Conservation (phyloP, 225 moss, liverwort and hornwort species). For the Physcomitrium patens region DNA sequence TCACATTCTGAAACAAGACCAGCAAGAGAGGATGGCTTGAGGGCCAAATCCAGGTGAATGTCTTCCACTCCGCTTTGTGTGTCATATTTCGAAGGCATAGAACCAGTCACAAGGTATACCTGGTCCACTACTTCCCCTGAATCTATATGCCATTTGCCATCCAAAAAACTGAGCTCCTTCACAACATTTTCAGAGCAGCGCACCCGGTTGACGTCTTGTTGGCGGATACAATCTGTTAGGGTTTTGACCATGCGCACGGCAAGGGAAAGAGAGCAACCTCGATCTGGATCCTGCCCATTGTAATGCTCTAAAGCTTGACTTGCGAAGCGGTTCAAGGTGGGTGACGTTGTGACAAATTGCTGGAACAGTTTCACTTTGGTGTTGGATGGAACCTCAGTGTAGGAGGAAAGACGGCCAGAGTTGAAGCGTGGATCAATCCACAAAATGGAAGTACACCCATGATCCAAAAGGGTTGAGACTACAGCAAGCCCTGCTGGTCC, state of each 20-base stretch:
- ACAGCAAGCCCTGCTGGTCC: constrained; percentile 61
- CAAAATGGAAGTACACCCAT: constrained; percentile 34
- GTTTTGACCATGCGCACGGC: constrained; percentile 38
- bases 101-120: constrained; percentile 55
- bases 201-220: constrained; percentile 33
- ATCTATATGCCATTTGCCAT: constrained; percentile 46
- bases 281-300: constrained; percentile 31
- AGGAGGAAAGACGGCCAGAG: constrained; percentile 54
- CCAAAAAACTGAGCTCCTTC: constrained; percentile 35
- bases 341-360: constrained; percentile 58
- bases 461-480: constrained; percentile 50
- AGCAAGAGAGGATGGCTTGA: constrained; percentile 45
- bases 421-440: constrained; percentile 63
- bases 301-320: constrained; percentile 34
- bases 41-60: constrained; percentile 40
- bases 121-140: constrained; percentile 39
- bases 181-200: constrained; percentile 16
- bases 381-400: constrained; percentile 66
- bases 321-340: constrained; percentile 47
- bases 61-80: constrained; percentile 16
- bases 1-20: constrained; percentile 36
- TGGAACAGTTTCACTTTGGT: constrained; percentile 65
- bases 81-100: constrained; percentile 30
- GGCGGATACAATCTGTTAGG: constrained; percentile 39
- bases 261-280: constrained; percentile 40